Conservation (phyloP, 768 basidiomycete species). For the Gelatoporia subvermispora region DNA sequence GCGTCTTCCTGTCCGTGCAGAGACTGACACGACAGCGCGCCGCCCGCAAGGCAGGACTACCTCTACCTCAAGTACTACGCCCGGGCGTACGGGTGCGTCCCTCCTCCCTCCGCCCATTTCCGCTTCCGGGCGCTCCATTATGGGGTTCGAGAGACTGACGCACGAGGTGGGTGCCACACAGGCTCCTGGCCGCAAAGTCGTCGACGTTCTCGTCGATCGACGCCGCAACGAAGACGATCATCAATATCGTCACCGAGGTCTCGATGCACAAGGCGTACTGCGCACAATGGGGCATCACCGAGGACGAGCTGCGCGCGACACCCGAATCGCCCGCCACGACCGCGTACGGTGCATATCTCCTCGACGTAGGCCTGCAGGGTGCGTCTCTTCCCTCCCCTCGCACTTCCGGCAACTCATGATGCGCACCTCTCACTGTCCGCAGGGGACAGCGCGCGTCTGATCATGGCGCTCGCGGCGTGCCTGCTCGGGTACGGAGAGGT, state of each 20-base stretch:
- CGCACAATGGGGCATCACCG: conserved; percentile 59
- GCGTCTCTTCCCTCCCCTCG: conserved; percentile 4
- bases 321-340: conserved; percentile 68
- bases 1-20: neutral
- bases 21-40: neutral
- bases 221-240: conserved; percentile 57
- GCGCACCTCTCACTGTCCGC: neutral
- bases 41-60: conserved; percentile 65
- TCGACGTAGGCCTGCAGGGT: conserved; percentile 76
- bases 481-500: conserved; percentile 91
- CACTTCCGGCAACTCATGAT: neutral
- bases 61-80: conserved; percentile 80
- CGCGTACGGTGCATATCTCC: conserved; percentile 83
- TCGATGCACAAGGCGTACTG: conserved; percentile 70
- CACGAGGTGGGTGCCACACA: conserved; percentile 19
- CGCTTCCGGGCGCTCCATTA: neutral
- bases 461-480: conserved; percentile 84
- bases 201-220: conserved; percentile 56
- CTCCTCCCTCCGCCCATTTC: neutral
- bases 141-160: neutral
- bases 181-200: conserved; percentile 77
- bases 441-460: conserved; percentile 67
- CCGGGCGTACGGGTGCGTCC: conserved; percentile 64
- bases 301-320: conserved; percentile 54
- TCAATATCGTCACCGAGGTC: conserved; percentile 64